Percentiles rank a stretch among this genome's conserved stretches.
These are phyloP conservation scores for Plantago elongata DNA, from an alignment of 257 asterid genomes.

Conservation along the genomic window DNA sequence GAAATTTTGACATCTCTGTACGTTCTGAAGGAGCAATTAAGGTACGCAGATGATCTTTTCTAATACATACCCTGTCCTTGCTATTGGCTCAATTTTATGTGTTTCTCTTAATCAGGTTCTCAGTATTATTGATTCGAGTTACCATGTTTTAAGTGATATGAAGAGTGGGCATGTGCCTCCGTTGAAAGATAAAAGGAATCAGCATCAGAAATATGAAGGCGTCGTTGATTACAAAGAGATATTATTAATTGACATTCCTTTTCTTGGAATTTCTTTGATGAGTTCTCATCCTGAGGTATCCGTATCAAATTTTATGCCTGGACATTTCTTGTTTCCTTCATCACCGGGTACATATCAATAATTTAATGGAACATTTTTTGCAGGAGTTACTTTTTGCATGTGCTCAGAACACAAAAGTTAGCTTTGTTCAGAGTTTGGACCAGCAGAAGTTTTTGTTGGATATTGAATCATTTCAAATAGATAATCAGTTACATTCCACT, in stretches of 20 bases:
- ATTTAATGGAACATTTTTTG: conserved; percentile 19
- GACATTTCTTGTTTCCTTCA: conserved; percentile 2
- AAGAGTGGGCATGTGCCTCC: conserved; percentile 49
- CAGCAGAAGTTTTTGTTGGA: conserved; percentile 74
- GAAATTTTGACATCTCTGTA: conserved; percentile 71
- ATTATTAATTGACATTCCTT: conserved; percentile 64
- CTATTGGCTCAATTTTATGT: conserved; percentile 20
- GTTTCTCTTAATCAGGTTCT: conserved; percentile 57
- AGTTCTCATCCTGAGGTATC: conserved; percentile 83
- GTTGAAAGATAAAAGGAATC: conserved; percentile 49
- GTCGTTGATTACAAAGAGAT: conserved; percentile 55
- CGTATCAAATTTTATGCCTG: conserved; percentile 5
- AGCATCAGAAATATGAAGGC: conserved; percentile 41
- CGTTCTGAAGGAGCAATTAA: conserved; percentile 96
- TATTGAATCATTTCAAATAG: conserved; percentile 71
- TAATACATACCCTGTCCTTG: conserved; percentile 15
- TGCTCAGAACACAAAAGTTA: conserved; percentile 60
- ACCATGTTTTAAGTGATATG: conserved; percentile 67
- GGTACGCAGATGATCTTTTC: conserved; percentile 37
- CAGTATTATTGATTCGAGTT: conserved; percentile 75
- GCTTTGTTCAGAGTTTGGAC: conserved; percentile 70
- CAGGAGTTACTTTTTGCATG: conserved; percentile 89
- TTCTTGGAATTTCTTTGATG: conserved; percentile 83
- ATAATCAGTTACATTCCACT: conserved; percentile 71
- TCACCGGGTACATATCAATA: conserved; percentile 12